Base-by-base conservation (phyloP, 2,329 filamentous ascomycete genomes). In the Penicillium frequentans region DNA sequence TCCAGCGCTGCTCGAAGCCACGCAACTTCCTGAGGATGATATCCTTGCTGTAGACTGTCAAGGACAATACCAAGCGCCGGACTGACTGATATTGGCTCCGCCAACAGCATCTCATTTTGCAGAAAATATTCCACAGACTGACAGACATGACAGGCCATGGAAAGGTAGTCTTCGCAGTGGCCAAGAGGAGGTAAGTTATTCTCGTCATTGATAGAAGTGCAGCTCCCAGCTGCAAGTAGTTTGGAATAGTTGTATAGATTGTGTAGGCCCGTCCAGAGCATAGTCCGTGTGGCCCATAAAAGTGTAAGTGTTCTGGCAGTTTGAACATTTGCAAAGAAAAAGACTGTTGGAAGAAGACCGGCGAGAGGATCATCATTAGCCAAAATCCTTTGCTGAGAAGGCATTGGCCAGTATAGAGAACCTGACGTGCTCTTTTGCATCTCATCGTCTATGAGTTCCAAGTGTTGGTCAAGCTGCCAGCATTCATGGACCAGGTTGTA, bases 231-330 rank as follows among this genome's bases (percentile, higher is more conserved):
- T 19, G 73, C n/a, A 16, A 44, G 7, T 1, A 27, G 11, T 4
- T 44, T 21, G 24, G 71, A 56, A n/a, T 71, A 39, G 2, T 63
- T 37, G 57, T 74, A 71, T 9, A 77, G 59, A 43, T 68, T 65
- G 9, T 53, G 64, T 51, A 75, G 63, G 1, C 71, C 71, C 5
- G 70, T 66, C 70, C 71, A 75, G 21, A 76, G 55, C 52, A 77
- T 68, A 1, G 64, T 53, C 7, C 62, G 59, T 1, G 66, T 64
- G 5, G 71, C 65, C 74, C 74, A 77, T 47, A 71, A 70, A 3
- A 73, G 37, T 43, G 72, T 66, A 13, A 72, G 62, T 5, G 64
- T 70, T 7, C 62, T 58, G 54, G 39, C 11, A 70, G 45, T 46
- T 46, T 29, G 6, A 16, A 31, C 27, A 58, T 31, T 31, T n/a